Evolutionary conservation across 306 rosid genomes (phyloP), one percentile per base, ranked within the genome.

Genomic region (Medicago ruthenica): DNA sequence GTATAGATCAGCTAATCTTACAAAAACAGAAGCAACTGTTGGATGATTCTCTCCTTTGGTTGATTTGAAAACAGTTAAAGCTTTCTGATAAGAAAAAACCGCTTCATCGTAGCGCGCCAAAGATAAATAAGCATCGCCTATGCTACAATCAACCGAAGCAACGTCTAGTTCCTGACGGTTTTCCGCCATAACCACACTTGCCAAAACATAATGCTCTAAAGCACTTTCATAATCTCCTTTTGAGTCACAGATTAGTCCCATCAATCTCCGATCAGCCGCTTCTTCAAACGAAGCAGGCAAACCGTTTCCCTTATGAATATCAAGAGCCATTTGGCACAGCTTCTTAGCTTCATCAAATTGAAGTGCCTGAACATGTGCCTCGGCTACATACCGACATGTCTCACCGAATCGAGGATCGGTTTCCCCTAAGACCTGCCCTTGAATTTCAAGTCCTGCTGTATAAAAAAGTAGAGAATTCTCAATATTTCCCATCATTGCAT

Each of bases 201-300:
- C 98, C 53, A 89, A 55, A 58, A 86, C 94, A 85, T 92, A 90
- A 77, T 92, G 96, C 81, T 90, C 92, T 12, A 92, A 85, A 48
- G 98, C 96, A 79, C 91, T 86, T 85, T 90, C 98, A 55, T 83
- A 87, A 24, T 90, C 96, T 16, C 98, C 98, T 67, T 90, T 92
- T 14, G 98, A 85, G 72, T 90, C 96, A 61, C 89, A 92, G 16
- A 90, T 87, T 14, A 92, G 96, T 50, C 96, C 96, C 94, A 92
- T 86, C 59, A 92, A 89, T 71, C 92, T 88, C 84, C 94, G 86
- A 77, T 88, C 96, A 5, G 96, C 93, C 0, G 87, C 92, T 84
- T 92, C 97, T 68, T 92, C 98, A 17, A 88, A 78, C 1, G 96
- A 87, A 82, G 87, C 83, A 9, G 87, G 76, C 48, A 86, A 62